Base-by-base conservation (phyloP, 495 filamentous ascomycete genomes). In the Patellaria atrata region DNA sequence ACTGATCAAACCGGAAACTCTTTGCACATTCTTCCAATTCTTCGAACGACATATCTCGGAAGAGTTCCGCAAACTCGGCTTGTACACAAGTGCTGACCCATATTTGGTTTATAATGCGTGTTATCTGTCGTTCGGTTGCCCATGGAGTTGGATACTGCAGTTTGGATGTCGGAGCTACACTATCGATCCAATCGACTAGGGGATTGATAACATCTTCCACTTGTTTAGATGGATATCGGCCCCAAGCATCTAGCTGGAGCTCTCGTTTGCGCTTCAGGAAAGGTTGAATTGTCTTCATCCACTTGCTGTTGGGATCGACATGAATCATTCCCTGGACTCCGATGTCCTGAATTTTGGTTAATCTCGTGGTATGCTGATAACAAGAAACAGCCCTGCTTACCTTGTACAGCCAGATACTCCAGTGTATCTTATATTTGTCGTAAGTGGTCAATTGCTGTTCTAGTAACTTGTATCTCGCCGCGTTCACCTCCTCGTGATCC, bases 391-490 rank as follows among this genome's bases (percentile, higher is more conserved):
- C n/a, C n/a, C n/a, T n/a, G n/a, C n/a, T n/a, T n/a, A n/a, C n/a
- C n/a, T 77, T 77, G 53, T 76, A 77, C 0, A 70, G 49, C 73
- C 71, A 77, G 46, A 77, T 77, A 26, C 56, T 64, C 73, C 71
- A 77, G 41, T 58, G 55, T 33, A 74, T 67, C 33, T 60, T 45
- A 29, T 68, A 58, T 35, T 69, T 59, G 19, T 65, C 59, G 52
- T 76, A 75, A 34, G 77, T 69, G 16, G 52, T 45, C 4, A 75
- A 51, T 40, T 77, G 74, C 25, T 67, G 60, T 3, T 62, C 59
- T 5, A 77, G 60, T 2, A 77, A 51, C 10, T 60, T 53, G 44
- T 68, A 72, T 6, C 73, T 55, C 15, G 58, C 48, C 36, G 59
- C 38, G 44, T 77, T 76, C 33, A 65, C 64, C 18, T 51, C 41